Evolutionary conservation across 108 stramenopile genomes (phyloP).

Genomic region (Poteriospumella lacustris): DNA sequence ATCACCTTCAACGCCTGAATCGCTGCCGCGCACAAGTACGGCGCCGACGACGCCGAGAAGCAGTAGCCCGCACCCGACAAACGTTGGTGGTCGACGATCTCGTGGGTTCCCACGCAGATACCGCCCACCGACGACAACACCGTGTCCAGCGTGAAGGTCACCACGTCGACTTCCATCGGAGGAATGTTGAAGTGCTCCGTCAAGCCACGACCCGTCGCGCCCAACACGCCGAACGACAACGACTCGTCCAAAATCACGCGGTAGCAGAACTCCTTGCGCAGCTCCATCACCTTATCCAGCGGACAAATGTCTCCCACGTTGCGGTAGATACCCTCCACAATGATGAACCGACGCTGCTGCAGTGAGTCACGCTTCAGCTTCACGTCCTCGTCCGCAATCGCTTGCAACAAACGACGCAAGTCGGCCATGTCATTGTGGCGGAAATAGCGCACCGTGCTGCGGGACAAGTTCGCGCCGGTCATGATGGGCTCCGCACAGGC

Average conservation of each 20-base stretch:
- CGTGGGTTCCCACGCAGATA: constrained; percentile 84
- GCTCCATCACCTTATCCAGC: constrained; percentile 70
- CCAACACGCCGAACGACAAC: constrained; percentile 81
- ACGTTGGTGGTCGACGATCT: constrained; percentile 96
- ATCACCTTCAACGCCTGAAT: constrained; percentile 53
- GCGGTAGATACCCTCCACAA: constrained; percentile 91
- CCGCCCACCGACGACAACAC: constrained; percentile 88
- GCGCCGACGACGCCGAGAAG: constrained; percentile 92
- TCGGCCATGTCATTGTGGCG: constrained; percentile 95
- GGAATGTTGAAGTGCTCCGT: constrained; percentile 51
- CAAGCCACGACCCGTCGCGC: constrained; percentile 73
- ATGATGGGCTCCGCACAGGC: constrained; percentile 78
- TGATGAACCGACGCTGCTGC: constrained; percentile 92
- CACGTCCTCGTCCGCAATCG: constrained; percentile 65
- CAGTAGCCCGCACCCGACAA: constrained; percentile 95
- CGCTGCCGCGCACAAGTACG: constrained; percentile 81
- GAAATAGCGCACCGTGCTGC: constrained; percentile 83
- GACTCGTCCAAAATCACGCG: constrained; percentile 92
- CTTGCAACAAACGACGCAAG: constrained; percentile 76
- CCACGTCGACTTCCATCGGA: constrained; percentile 78
- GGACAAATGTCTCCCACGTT: constrained; percentile 85
- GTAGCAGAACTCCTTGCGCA: constrained; percentile 84
- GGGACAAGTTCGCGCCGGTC: constrained; percentile 76
- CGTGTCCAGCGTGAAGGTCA: constrained; percentile 83
- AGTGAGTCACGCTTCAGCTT: constrained; percentile 60